phyloP scores from a whole-genome alignment of 768 basidiomycete genomes.

The Leccinum pellstonianum region DNA sequence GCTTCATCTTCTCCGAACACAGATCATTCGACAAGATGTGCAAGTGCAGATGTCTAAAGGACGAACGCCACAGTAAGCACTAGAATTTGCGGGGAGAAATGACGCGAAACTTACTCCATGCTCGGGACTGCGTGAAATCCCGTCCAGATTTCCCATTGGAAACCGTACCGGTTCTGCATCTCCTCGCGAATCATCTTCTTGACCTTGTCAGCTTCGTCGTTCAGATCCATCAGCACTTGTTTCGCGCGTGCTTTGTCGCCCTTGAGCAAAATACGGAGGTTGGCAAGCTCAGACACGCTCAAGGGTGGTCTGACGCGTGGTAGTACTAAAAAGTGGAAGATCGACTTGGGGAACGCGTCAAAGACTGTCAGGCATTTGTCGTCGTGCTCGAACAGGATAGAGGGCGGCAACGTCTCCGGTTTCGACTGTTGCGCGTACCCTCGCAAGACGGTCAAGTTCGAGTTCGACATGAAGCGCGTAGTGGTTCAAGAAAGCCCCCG shows the following conservation, averaged over 20 bases:
- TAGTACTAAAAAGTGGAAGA: conserved; percentile 86
- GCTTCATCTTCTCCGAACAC: conserved; percentile 66
- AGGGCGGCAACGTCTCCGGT: conserved; percentile 54
- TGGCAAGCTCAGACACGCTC: conserved; percentile 43
- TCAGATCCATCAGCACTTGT: conserved; percentile 50
- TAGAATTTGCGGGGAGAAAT: not conserved
- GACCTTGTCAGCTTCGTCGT: conserved; percentile 54
- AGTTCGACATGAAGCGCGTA: conserved; percentile 35
- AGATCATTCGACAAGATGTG: conserved; percentile 85
- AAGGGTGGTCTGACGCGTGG: conserved; percentile 48
- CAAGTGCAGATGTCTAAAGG: conserved; percentile 70
- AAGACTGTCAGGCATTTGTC: conserved; percentile 60
- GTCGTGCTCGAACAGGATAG: conserved; percentile 58
- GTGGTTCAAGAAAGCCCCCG: not conserved
- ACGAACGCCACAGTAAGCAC: not conserved
- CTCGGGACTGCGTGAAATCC: conserved; percentile 88
- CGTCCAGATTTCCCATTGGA: conserved; percentile 72
- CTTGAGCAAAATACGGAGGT: conserved; percentile 55
- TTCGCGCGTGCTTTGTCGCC: conserved; percentile 55
- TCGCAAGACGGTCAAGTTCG: conserved; percentile 55
- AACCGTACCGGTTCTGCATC: conserved; percentile 73
- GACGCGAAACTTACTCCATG: conserved; percentile 63
- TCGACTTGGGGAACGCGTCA: conserved; percentile 79
- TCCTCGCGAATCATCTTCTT: conserved; percentile 70
- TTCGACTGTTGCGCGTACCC: conserved; percentile 54